Evolutionary conservation across 495 filamentous ascomycete species (phyloP).

Genomic region (Zalerion maritima): DNA sequence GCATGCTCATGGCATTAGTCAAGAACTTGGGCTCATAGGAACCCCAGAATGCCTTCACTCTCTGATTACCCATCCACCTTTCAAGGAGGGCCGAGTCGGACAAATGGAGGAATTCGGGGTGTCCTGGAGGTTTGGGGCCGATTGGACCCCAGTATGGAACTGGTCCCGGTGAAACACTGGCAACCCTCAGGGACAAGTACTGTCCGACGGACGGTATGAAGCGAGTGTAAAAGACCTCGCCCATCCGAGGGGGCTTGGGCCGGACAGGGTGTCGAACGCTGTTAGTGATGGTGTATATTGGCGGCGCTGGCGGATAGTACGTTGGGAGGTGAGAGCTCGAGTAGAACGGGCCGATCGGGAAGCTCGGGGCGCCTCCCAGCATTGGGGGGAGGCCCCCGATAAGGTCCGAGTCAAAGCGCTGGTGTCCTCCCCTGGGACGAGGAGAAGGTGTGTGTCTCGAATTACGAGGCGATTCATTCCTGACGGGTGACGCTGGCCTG

Average conservation of each 20-base stretch:
- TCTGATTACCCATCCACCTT: constrained; percentile 78
- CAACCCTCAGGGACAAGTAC: constrained; percentile 78
- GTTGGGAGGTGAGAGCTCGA: constrained; percentile 74
- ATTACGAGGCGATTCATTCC: constrained; percentile 24
- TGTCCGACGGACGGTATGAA: constrained; percentile 70
- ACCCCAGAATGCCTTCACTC: constrained; percentile 74
- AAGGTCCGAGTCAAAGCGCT: not conserved
- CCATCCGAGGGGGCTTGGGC: constrained; percentile 76
- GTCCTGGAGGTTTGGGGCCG: constrained; percentile 20
- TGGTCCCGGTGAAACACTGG: constrained; percentile 41
- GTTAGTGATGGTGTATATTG: constrained; percentile 68
- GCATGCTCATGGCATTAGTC: constrained; percentile 40
- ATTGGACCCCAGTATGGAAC: constrained; percentile 40
- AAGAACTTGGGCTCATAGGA: constrained; percentile 56
- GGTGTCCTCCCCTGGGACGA: constrained; percentile 1
- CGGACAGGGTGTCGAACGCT: constrained; percentile 74
- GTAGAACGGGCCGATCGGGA: constrained; percentile 50
- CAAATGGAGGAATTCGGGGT: constrained; percentile 22
- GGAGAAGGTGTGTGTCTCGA: not conserved
- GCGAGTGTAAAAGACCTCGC: constrained; percentile 77
- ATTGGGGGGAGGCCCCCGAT: constrained; percentile 15
- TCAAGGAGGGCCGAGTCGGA: constrained; percentile 64
- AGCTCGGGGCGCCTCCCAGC: constrained; percentile 18
- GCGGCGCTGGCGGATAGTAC: constrained; percentile 71
- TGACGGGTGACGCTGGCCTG: constrained; percentile 45